Conservation (phyloP, 371 early-diverging fungal genomes). For the Choanephora cucurbitarum region DNA sequence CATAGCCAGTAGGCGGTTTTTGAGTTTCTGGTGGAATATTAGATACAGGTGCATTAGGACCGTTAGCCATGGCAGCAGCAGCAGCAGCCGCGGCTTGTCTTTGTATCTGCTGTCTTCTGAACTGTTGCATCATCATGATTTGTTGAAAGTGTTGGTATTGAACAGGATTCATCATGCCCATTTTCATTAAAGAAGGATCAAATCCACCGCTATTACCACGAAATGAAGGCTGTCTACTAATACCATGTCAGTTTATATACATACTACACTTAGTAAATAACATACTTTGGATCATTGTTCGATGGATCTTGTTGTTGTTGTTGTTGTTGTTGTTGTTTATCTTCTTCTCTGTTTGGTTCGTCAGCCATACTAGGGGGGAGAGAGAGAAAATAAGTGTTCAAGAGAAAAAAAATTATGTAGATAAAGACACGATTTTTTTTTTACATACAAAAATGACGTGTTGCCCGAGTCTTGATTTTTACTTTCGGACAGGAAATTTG, state of each 20-base stretch:
- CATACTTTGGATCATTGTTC: constrained; percentile 3
- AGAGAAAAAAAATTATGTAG: too few relatives aligned
- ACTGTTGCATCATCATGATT: constrained; percentile 43
- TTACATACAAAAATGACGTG: too few relatives aligned
- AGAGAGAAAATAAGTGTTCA: neutral
- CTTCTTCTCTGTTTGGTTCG: constrained; percentile 8
- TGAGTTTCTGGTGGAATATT: constrained; percentile 51
- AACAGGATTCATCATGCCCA: constrained; percentile 43
- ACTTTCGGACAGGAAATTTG: too few relatives aligned
- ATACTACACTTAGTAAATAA: neutral
- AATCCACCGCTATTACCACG: constrained; percentile 13
- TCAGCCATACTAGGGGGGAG: neutral
- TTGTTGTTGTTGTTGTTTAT: constrained; percentile 1
- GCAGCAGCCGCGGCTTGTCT: constrained; percentile 25
- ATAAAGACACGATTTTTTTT: too few relatives aligned
- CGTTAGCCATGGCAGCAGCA: constrained; percentile 9
- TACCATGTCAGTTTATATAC: neutral
- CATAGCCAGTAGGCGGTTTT: constrained; percentile 51
- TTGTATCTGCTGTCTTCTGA: constrained; percentile 42
- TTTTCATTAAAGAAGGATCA: constrained; percentile 40
- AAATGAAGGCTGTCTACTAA: constrained; percentile 8
- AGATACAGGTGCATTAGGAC: constrained; percentile 13
- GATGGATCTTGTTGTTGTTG: neutral
- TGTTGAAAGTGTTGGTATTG: constrained; percentile 39
- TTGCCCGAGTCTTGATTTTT: too few relatives aligned